Evolutionary conservation across 1,284 basidiomycete genomes (phyloP).

Genomic region (Heterobasidion parviporum): DNA sequence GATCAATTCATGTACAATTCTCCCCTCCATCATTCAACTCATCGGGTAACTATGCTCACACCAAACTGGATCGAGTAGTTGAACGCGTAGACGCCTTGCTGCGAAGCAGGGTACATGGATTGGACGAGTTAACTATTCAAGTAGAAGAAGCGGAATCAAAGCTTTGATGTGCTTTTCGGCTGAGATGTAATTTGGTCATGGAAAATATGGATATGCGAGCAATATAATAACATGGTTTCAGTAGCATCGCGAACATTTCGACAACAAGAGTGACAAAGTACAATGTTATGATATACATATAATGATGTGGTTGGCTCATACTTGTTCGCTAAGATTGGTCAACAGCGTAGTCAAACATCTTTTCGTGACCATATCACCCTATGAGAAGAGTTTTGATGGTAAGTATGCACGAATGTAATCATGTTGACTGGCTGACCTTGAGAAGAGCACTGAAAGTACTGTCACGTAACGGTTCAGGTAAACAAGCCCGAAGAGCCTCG

Average conservation of each 20-base stretch:
- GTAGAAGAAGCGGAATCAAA: constrained; percentile 36
- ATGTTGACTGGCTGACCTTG: constrained; percentile 45
- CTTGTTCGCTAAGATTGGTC: constrained; percentile 76
- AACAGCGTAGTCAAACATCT: constrained; percentile 93
- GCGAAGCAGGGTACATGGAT: constrained; percentile 62
- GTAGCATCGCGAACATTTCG: neutral
- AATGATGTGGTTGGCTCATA: constrained; percentile 13
- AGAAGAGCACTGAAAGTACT: constrained; percentile 88
- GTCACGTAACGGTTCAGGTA: constrained; percentile 95
- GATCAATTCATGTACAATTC: constrained; percentile 86
- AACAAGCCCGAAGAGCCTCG: constrained; percentile 91
- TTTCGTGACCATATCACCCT: constrained; percentile 96
- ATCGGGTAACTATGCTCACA: constrained; percentile 21
- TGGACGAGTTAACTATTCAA: constrained; percentile 86
- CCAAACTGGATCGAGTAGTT: constrained; percentile 62
- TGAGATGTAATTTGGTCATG: neutral
- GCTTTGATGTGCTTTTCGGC: neutral
- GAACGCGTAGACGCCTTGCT: constrained; percentile 69
- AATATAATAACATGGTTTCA: no score
- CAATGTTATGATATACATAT: neutral
- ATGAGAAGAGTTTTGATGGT: constrained; percentile 5
- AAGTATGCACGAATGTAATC: neutral
- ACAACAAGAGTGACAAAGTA: neutral
- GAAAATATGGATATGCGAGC: no score
- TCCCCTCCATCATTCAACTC: constrained; percentile 23